Evolutionary conservation across 345 rosid species (phyloP).

Genomic region (Linum usitatissimum): DNA sequence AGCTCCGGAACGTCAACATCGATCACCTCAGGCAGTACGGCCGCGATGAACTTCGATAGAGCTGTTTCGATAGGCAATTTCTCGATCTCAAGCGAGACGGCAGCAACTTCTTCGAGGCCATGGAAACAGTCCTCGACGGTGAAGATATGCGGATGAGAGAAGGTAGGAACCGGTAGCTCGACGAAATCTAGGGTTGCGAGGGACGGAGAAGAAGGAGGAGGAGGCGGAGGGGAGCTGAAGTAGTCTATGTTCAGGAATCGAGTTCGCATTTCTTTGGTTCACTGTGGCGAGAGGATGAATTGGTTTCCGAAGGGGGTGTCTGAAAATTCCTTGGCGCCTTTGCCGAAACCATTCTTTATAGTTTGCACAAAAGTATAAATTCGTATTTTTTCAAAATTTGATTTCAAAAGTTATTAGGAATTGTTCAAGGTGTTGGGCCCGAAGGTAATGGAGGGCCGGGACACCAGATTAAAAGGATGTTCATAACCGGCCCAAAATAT

Average conservation of each 20-base stretch:
- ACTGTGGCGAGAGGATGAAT: no score
- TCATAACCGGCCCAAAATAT: no score
- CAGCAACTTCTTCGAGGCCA: slow-evolving; percentile 21
- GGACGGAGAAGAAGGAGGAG: slow-evolving; percentile 16
- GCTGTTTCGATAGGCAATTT: slow-evolving; percentile 40
- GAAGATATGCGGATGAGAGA: slow-evolving; percentile 20
- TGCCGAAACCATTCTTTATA: no score
- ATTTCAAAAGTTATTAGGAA: no score
- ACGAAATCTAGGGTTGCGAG: slow-evolving; percentile 46
- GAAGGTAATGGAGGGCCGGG: no score
- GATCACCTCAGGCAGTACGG: slow-evolving; percentile 40
- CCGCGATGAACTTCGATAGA: slow-evolving; percentile 44
- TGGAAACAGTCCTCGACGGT: slow-evolving; percentile 19
- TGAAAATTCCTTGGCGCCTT: no score
- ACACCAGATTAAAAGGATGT: no score
- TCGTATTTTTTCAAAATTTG: no score
- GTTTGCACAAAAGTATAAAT: no score
- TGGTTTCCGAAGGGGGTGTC: no score
- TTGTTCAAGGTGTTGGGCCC: no score
- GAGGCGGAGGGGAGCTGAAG: slow-evolving; percentile 22
- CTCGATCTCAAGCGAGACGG: slow-evolving; percentile 24
- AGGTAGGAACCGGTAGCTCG: slow-evolving; percentile 44
- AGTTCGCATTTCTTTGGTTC: slow-evolving; percentile 42
- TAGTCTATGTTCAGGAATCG: slow-evolving; percentile 57
- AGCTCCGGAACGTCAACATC: slow-evolving; percentile 15